These are phyloP conservation scores for Xylaria sp. DNA, from an alignment of 2,329 filamentous ascomycete genomes.

Conservation along the genomic window DNA sequence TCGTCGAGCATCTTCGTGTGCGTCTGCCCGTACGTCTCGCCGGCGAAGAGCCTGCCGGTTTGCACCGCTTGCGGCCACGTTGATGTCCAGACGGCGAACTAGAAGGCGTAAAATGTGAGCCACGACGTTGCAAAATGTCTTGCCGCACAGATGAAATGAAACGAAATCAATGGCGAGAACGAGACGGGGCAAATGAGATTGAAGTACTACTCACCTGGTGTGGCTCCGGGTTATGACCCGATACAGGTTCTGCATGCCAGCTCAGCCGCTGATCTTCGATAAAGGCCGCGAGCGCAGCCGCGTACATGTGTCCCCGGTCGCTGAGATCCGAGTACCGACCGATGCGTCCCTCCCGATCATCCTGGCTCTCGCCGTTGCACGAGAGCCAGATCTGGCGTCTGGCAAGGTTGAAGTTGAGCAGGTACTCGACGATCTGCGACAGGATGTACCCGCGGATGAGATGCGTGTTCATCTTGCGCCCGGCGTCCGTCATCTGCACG, in stretches of 20 bases:
- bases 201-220: conserved; percentile 9
- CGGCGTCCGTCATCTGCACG: conserved; percentile 33
- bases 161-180: neutral
- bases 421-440: conserved; percentile 36
- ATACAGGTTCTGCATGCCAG: conserved; percentile 25
- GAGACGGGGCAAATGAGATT: neutral
- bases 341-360: conserved; percentile 29
- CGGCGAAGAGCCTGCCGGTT: conserved; percentile 26
- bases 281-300: conserved; percentile 23
- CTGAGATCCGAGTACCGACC: conserved; percentile 31
- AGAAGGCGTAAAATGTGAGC: neutral
- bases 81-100: conserved; percentile 35
- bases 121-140: neutral
- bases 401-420: conserved; percentile 36
- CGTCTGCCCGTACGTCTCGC: conserved; percentile 26
- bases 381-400: conserved; percentile 33
- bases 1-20: conserved; percentile 35
- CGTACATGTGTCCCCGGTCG: conserved; percentile 25
- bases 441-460: conserved; percentile 35
- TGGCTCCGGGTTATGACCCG: conserved; percentile 25
- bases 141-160: neutral
- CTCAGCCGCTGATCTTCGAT: conserved; percentile 26
- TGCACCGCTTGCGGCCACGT: conserved; percentile 37
- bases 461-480: conserved; percentile 34
- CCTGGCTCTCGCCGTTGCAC: conserved; percentile 32